Base-by-base conservation (phyloP, 441 rosid species). In the Gossypium davidsonii region DNA sequence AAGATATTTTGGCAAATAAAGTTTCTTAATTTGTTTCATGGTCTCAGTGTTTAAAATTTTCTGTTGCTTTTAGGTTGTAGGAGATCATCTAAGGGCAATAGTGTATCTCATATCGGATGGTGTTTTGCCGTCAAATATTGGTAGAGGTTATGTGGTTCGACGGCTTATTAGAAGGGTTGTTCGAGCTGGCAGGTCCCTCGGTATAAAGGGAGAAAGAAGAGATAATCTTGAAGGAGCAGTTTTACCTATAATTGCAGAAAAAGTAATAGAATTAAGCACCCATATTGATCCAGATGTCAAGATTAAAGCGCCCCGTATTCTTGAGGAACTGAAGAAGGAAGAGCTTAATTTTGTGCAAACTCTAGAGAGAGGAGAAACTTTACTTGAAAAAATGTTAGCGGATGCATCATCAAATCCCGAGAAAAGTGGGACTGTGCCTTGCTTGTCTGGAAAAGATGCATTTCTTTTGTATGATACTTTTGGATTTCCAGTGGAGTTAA, bases 401-500 rank as follows among this genome's bases (percentile, higher is more conserved):
- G 86, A 87, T 20, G 93, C 93, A 21, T 64, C 85, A 57, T 83
- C 84, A 68, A 79, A 59, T 48, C 79, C 86, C 44, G 63, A 46
- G 7, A 80, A 84, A 77, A 82, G 64, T 74, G 85, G 87, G 72
- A 62, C 65, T 14, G 49, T 8, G 25, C 91, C 97, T 39, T 84
- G 77, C 77, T 82, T 90, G 52, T 83, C 86, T 57, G 97, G 98
- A 66, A 82, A 94, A 85, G 97, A 90, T 74, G 91, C 89, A 51
- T 94, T 94, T 87, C 84, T 86, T 78, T 78, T 94, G 69, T 92
- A 89, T 31, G 97, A 92, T 74, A 90, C 97, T 2, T 92, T 74
- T 70, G 98, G 98, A 58, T 92, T 90, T 80, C 97, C 98, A 17
- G 95, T 92, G 77, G 98, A 94, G 86, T 88, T 87, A 83, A 94